Conservation (phyloP, 2,329 filamentous ascomycete species). For the Paraphoma sp. region DNA sequence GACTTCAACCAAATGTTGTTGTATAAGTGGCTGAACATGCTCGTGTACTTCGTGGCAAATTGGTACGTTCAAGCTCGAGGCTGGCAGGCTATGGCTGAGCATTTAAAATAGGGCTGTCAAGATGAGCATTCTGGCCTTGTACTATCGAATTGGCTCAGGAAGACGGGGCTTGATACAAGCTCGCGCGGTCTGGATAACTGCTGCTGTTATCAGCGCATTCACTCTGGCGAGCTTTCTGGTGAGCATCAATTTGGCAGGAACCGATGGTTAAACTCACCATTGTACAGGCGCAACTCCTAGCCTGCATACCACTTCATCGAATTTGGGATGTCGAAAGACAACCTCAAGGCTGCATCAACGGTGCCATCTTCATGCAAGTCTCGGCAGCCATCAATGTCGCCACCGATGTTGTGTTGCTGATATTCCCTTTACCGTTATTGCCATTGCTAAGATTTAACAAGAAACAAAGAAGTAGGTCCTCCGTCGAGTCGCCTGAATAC, state of each 20-base stretch:
- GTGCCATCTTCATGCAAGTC: conserved; percentile 23
- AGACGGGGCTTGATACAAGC: conserved; percentile 29
- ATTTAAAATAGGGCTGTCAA: conserved; percentile 31
- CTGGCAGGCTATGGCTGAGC: not conserved
- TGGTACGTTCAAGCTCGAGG: conserved; percentile 15
- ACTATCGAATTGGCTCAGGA: conserved; percentile 34
- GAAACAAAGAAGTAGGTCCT: conserved; percentile 29
- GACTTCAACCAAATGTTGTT: conserved; percentile 31
- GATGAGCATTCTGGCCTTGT: conserved; percentile 38
- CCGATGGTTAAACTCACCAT: not conserved
- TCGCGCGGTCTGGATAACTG: conserved; percentile 26
- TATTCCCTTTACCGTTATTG: conserved; percentile 33
- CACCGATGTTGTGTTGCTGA: conserved; percentile 28
- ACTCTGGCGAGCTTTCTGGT: conserved; percentile 30
- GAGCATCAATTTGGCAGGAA: not conserved
- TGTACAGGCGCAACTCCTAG: conserved; percentile 24
- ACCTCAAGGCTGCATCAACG: conserved; percentile 25
- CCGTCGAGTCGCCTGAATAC: not conserved
- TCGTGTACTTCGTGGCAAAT: conserved; percentile 36
- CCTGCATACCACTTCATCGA: conserved; percentile 26
- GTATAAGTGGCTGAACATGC: conserved; percentile 36
- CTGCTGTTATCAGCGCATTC: conserved; percentile 27
- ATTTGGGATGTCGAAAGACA: conserved; percentile 26
- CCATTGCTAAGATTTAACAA: conserved; percentile 31
- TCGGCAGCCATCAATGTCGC: conserved; percentile 34